A percentile compares a stretch with the other conserved stretches of the same genome.
Evolutionary conservation across 805 yeast species (phyloP).

Genomic region (Torulaspora delbrueckii): DNA sequence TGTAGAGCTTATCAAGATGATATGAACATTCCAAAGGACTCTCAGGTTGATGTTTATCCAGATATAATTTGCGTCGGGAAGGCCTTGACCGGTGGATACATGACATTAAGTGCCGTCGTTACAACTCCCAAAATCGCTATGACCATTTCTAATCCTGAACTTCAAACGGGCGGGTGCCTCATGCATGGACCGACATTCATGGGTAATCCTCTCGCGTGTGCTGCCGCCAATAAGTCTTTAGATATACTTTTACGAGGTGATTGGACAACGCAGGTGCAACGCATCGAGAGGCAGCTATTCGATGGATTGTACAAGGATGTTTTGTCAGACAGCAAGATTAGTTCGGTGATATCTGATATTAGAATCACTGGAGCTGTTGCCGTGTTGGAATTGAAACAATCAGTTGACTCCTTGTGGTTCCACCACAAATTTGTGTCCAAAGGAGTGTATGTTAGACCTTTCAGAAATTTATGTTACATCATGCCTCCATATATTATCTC

Average conservation of each 20-base stretch:
- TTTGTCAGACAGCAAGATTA: constrained; percentile 6
- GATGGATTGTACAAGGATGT: constrained; percentile 14
- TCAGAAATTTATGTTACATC: constrained; percentile 23
- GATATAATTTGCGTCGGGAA: constrained; percentile 30
- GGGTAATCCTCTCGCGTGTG: constrained; percentile 31
- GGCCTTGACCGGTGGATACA: constrained; percentile 29
- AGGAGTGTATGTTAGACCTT: constrained; percentile 27
- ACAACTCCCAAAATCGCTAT: constrained; percentile 18
- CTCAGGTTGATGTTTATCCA: constrained; percentile 21
- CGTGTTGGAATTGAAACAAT: constrained; percentile 19
- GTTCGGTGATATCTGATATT: constrained; percentile 13
- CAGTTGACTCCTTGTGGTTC: constrained; percentile 23
- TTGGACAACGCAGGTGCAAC: constrained; percentile 21
- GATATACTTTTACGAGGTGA: constrained; percentile 23
- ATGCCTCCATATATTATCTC: constrained; percentile 31
- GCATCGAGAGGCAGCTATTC: constrained; percentile 21
- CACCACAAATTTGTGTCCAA: constrained; percentile 17
- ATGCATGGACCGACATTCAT: constrained; percentile 34
- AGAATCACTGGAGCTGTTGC: constrained; percentile 27
- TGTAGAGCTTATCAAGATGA: constrained; percentile 18
- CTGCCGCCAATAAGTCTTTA: constrained; percentile 23
- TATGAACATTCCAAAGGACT: constrained; percentile 8
- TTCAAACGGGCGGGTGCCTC: constrained; percentile 24
- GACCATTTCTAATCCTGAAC: constrained; percentile 16
- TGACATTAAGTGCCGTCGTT: constrained; percentile 27